A percentile compares a stretch with the other conserved stretches of the same genome.
Evolutionary conservation across 495 filamentous ascomycete genomes (phyloP).

Genomic region (Neurospora discreta): DNA sequence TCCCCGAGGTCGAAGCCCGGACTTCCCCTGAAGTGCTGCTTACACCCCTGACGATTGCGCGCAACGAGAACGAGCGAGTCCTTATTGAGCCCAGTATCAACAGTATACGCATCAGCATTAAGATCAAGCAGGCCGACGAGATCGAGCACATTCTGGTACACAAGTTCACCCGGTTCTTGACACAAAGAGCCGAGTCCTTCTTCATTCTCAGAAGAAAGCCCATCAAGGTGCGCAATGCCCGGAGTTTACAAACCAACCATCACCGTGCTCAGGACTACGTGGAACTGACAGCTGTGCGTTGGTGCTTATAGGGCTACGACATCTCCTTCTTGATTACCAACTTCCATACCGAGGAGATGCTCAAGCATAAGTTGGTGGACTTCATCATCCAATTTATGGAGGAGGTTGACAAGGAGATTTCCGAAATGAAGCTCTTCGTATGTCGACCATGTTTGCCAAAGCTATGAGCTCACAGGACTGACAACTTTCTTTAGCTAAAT

Average conservation of each 20-base stretch:
- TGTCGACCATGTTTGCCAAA: not conserved
- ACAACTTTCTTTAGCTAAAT: slow-evolving; percentile 58
- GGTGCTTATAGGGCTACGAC: slow-evolving; percentile 69
- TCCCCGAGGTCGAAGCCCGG: slow-evolving; percentile 89
- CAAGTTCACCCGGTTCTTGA: slow-evolving; percentile 94
- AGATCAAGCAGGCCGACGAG: slow-evolving; percentile 98
- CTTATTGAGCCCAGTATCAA: slow-evolving; percentile 93
- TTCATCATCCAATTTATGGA: slow-evolving; percentile 99
- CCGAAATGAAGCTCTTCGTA: slow-evolving; percentile 99
- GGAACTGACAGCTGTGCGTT: slow-evolving; percentile 2
- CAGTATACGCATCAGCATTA: slow-evolving; percentile 83
- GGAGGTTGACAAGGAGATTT: slow-evolving; percentile 98
- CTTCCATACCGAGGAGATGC: slow-evolving; percentile 93
- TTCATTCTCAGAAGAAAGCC: slow-evolving; percentile 93
- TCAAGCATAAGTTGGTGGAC: slow-evolving; percentile 97
- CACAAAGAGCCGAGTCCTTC: slow-evolving; percentile 92
- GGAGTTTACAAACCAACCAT: not conserved
- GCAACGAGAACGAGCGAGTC: slow-evolving; percentile 92
- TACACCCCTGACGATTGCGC: slow-evolving; percentile 73
- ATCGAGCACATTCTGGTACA: slow-evolving; percentile 96
- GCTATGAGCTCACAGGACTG: not conserved
- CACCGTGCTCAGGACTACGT: not conserved
- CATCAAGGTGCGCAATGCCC: slow-evolving; percentile 55
- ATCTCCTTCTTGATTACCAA: slow-evolving; percentile 99
- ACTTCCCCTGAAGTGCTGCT: slow-evolving; percentile 91